A percentile compares a stretch with the other conserved stretches of the same genome.
Conservation (phyloP, 495 filamentous ascomycete species). For the Staphylotrichum tortipilum region DNA sequence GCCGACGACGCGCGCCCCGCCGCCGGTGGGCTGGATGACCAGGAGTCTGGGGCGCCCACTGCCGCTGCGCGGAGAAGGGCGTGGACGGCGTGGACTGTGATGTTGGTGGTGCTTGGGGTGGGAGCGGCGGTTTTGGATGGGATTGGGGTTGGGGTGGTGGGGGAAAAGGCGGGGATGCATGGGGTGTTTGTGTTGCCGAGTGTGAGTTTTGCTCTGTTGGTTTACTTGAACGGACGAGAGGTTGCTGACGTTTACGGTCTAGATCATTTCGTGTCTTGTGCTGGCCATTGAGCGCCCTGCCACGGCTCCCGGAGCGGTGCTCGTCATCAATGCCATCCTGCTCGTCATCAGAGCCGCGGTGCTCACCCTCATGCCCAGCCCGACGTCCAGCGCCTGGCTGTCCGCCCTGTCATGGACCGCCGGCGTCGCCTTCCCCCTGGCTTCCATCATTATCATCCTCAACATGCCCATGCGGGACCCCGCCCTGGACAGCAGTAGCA, state of each 20-base stretch:
- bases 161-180: conserved; percentile 2
- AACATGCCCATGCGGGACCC: conserved; percentile 66
- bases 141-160: conserved; percentile 8
- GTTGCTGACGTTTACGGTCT: too few relatives aligned
- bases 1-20: background rate
- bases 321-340: conserved; percentile 16
- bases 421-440: conserved; percentile 11
- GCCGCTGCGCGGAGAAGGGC: background rate
- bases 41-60: conserved; percentile 1
- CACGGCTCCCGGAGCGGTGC: conserved; percentile 16
- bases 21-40: background rate
- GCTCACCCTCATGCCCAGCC: conserved; percentile 7
- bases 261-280: conserved; percentile 19
- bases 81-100: conserved; percentile 20
- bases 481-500: conserved; percentile 46
- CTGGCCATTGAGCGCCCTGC: conserved; percentile 21
- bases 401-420: conserved; percentile 1
- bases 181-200: conserved; percentile 17
- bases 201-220: too few relatives aligned
- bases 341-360: conserved; percentile 13
- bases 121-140: conserved; percentile 4
- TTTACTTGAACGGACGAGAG: too few relatives aligned
- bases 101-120: too few relatives aligned
- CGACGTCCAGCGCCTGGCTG: background rate
- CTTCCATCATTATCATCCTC: conserved; percentile 46